Conservation (phyloP, 2,329 filamentous ascomycete genomes). For the Ceratocystiopsis sp. region DNA sequence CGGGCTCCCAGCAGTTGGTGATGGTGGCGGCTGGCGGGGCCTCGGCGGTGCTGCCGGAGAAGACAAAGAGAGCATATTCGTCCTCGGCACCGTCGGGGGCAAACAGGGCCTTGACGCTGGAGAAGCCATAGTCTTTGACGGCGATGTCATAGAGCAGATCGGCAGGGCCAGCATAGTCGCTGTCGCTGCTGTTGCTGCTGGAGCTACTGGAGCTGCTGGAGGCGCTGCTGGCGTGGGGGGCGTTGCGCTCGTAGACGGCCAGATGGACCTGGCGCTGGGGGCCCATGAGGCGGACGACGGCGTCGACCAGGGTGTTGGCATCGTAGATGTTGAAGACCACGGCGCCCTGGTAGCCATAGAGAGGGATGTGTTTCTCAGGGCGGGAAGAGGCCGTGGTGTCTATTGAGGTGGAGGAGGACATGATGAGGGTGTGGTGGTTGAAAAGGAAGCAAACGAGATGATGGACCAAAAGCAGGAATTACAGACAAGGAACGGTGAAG, state of each 20-base stretch:
- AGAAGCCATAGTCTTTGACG: not conserved
- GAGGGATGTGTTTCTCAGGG: not conserved
- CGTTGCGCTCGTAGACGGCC: not conserved
- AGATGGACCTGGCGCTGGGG: not conserved
- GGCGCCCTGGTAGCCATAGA: constrained; percentile 6
- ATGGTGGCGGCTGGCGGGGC: not conserved
- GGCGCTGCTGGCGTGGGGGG: not conserved
- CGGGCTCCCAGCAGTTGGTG: not conserved
- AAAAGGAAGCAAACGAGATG: no score
- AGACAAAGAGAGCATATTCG: constrained; percentile 1
- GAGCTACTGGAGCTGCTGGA: no score
- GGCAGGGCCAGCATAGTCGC: not conserved
- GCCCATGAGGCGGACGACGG: constrained; percentile 4
- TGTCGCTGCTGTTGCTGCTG: no score
- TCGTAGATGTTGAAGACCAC: constrained; percentile 5
- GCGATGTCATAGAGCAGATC: not conserved
- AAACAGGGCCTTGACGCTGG: not conserved
- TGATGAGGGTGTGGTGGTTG: not conserved
- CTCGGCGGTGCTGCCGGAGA: not conserved
- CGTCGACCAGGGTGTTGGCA: constrained; percentile 1
- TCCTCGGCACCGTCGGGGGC: not conserved
- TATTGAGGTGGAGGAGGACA: not conserved
- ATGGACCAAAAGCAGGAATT: no score
- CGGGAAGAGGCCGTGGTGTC: not conserved
- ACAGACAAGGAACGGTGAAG: no score